A percentile compares a stretch with the other conserved stretches of the same genome.
Evolutionary conservation across 805 yeast genomes (phyloP).

Genomic region (Wickerhamomyces xylosicus): DNA sequence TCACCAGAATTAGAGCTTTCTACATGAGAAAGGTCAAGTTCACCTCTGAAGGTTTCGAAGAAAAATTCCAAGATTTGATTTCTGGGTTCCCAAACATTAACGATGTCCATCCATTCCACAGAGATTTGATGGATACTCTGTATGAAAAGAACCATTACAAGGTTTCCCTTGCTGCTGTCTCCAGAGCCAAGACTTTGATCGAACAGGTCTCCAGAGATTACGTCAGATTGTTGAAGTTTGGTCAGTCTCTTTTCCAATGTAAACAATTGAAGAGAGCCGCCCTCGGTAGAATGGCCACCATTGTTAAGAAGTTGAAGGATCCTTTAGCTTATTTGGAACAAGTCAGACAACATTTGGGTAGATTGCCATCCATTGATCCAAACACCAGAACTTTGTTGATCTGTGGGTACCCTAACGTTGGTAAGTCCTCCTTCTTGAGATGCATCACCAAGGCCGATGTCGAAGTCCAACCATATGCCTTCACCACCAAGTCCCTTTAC

Average conservation of each 20-base stretch:
- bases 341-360: constrained; percentile 98
- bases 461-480: constrained; percentile 98
- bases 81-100: constrained; percentile 92
- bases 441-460: constrained; percentile 97
- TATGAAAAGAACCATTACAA: constrained; percentile 98
- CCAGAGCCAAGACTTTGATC: constrained; percentile 85
- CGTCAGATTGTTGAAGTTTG: constrained; percentile 86
- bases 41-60: constrained; percentile 93
- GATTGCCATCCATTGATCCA: constrained; percentile 97
- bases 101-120: constrained; percentile 96
- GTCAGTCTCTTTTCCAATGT: constrained; percentile 97
- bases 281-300: constrained; percentile 98
- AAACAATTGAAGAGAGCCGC: constrained; percentile 98
- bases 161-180: constrained; percentile 89
- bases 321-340: constrained; percentile 90
- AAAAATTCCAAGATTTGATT: constrained; percentile 79
- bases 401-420: constrained; percentile 99
- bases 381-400: constrained; percentile 94
- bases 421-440: constrained; percentile 90
- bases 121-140: constrained; percentile 95
- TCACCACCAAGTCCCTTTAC: constrained; percentile 93
- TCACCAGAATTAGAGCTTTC: constrained; percentile 92
- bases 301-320: constrained; percentile 89
- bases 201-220: constrained; percentile 97
- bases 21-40: constrained; percentile 97